Percentiles rank a stretch among this genome's conserved stretches.
Evolutionary conservation across 1,139 yeast species (phyloP).

Genomic region (Taphrina wiesneri): DNA sequence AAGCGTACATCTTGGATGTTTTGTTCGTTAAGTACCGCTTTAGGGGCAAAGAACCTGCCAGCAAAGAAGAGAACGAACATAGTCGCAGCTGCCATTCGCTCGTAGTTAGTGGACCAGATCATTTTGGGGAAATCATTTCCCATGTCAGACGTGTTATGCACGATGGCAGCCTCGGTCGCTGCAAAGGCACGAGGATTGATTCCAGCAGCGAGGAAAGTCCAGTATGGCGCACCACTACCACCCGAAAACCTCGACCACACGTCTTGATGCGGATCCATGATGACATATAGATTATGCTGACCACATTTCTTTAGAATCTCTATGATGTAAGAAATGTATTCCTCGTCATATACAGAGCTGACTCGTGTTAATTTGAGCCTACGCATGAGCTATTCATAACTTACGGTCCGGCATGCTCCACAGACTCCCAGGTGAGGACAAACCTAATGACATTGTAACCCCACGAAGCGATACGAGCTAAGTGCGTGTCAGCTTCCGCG

Average conservation of each 20-base stretch:
- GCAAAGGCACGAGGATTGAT: slow-evolving; percentile 71
- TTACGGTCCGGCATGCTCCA: slow-evolving; percentile 81
- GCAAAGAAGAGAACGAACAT: slow-evolving; percentile 87
- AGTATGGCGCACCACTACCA: slow-evolving; percentile 94
- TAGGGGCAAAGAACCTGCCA: slow-evolving; percentile 70
- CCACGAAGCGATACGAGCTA: slow-evolving; percentile 69
- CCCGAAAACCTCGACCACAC: slow-evolving; percentile 90
- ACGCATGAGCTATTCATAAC: neutral
- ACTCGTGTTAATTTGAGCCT: neutral
- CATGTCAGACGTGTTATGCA: slow-evolving; percentile 57
- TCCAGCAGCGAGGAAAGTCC: slow-evolving; percentile 97
- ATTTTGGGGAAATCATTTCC: slow-evolving; percentile 64
- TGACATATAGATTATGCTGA: slow-evolving; percentile 70
- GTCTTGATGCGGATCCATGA: slow-evolving; percentile 89
- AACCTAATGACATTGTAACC: slow-evolving; percentile 80
- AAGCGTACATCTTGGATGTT: slow-evolving; percentile 64
- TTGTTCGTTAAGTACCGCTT: slow-evolving; percentile 64
- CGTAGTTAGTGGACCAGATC: slow-evolving; percentile 92
- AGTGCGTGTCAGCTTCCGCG: slow-evolving; percentile 68
- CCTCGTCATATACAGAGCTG: slow-evolving; percentile 69
- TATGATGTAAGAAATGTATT: slow-evolving; percentile 69
- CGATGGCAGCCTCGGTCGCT: slow-evolving; percentile 69
- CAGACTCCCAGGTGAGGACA: slow-evolving; percentile 86
- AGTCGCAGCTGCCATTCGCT: slow-evolving; percentile 69
- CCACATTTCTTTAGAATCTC: slow-evolving; percentile 61